Conservation (phyloP, 495 filamentous ascomycete species). For the Aspergillus indologenus region DNA sequence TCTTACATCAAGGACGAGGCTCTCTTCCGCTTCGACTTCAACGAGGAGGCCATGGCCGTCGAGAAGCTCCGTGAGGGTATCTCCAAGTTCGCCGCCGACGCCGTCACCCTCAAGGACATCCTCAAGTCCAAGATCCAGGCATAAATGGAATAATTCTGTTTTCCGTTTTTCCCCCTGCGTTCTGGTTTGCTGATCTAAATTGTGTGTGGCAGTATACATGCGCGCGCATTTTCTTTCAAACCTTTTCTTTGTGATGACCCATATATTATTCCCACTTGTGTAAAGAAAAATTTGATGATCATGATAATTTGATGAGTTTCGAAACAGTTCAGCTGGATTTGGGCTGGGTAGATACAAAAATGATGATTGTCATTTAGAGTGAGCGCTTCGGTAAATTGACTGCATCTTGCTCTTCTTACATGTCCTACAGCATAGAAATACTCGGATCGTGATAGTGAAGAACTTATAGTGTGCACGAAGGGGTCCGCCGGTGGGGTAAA, state of each 20-base stretch:
- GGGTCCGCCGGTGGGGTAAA: neutral
- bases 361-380: conserved; percentile 12
- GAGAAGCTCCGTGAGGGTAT: conserved; percentile 99
- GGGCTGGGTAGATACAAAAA: conserved; percentile 37
- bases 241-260: conserved; percentile 7
- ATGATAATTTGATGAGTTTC: conserved; percentile 10
- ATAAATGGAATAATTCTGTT: conserved; percentile 32
- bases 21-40: conserved; percentile 96
- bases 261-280: conserved; percentile 19
- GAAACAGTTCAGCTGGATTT: conserved; percentile 18
- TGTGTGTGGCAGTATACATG: neutral
- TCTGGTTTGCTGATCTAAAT: conserved; percentile 4
- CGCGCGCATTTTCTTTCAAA: neutral
- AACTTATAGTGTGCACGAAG: neutral
- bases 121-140: conserved; percentile 79
- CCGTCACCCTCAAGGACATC: conserved; percentile 87
- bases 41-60: conserved; percentile 97
- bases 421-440: too few species aligned
- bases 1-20: conserved; percentile 87
- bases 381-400: too few species aligned
- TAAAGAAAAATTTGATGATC: conserved; percentile 23
- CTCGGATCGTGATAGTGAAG: too few species aligned
- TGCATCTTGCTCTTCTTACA: too few species aligned
- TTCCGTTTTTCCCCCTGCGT: too few species aligned
- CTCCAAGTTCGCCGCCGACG: conserved; percentile 97